phyloP scores from a whole-genome alignment of 148 eudicot genomes.

The Oxyria digyna region DNA sequence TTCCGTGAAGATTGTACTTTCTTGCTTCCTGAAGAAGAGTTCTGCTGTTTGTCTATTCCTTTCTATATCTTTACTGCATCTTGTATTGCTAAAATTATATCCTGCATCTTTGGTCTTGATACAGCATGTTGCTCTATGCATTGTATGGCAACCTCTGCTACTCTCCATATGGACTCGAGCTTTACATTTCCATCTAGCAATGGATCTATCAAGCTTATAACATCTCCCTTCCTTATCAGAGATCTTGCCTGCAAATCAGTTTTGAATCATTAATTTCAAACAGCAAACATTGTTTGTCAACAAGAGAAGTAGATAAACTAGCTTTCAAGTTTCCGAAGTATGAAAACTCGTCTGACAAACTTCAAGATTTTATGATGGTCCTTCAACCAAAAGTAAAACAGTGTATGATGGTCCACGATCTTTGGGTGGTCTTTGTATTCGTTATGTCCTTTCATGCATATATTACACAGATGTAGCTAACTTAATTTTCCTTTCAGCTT shows the following conservation, averaged over 20 bases:
- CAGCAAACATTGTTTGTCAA: no score
- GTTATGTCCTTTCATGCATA: no score
- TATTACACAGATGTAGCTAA: no score
- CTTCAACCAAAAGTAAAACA: no score
- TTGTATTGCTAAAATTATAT: conserved; percentile 71
- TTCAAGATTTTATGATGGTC: no score
- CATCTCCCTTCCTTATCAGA: conserved; percentile 81
- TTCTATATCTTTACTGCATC: conserved; percentile 80
- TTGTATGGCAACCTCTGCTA: conserved; percentile 85
- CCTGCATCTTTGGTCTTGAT: conserved; percentile 88
- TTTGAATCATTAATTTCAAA: neutral
- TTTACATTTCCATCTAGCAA: conserved; percentile 34
- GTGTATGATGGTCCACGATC: no score
- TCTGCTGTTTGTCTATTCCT: conserved; percentile 36
- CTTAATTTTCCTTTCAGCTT: no score
- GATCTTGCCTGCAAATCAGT: conserved; percentile 60
- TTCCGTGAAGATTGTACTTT: conserved; percentile 57
- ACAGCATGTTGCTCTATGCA: conserved; percentile 60
- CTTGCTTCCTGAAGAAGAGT: conserved; percentile 37
- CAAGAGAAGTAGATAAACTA: neutral
- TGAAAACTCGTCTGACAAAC: no score
- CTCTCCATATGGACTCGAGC: conserved; percentile 85
- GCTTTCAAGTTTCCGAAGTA: neutral
- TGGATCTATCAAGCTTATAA: conserved; percentile 77
- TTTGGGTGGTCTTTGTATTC: no score